A percentile compares a stretch with the other conserved stretches of the same genome.
Conservation (phyloP, 192 early-diverging fungal genomes). For the Fimicolochytrium jonesii region DNA sequence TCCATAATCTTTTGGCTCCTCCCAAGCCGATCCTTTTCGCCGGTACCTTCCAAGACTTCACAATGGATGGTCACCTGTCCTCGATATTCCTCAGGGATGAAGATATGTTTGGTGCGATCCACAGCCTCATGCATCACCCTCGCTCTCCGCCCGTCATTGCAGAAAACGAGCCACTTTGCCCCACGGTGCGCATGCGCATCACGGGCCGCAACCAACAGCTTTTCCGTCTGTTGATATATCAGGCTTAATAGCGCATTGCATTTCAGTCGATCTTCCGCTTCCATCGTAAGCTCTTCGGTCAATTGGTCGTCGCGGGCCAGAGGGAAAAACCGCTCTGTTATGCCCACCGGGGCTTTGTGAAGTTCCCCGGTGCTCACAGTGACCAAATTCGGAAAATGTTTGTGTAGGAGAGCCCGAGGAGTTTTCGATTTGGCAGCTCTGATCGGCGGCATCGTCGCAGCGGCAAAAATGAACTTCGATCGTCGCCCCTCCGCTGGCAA, state of each 20-base stretch:
- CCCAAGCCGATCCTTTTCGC: not conserved
- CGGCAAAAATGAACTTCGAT: constrained; percentile 34
- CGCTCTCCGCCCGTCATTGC: constrained; percentile 4
- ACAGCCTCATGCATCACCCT: constrained; percentile 1
- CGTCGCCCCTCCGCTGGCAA: not conserved
- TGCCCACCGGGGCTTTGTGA: constrained; percentile 5
- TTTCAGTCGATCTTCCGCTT: not conserved
- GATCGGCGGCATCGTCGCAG: constrained; percentile 30
- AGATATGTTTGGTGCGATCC: not conserved
- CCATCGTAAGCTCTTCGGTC: not conserved
- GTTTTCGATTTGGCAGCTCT: not conserved
- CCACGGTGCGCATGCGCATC: too few species aligned
- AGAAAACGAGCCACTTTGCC: constrained; percentile 19
- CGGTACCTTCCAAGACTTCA: too few species aligned
- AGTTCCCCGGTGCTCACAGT: not conserved
- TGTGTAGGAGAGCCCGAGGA: constrained; percentile 14
- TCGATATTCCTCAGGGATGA: not conserved
- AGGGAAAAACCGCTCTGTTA: constrained; percentile 24
- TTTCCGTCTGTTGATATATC: not conserved
- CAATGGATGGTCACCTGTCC: too few species aligned
- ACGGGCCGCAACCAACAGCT: not conserved
- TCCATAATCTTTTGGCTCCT: too few species aligned
- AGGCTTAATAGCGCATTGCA: constrained; percentile 1
- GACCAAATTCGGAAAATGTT: constrained; percentile 15
- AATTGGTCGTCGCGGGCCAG: too few species aligned